Percentiles rank a stretch among this genome's conserved stretches.
phyloP scores from a whole-genome alignment of 1,284 basidiomycete genomes.

The Butyriboletus appendiculatus region DNA sequence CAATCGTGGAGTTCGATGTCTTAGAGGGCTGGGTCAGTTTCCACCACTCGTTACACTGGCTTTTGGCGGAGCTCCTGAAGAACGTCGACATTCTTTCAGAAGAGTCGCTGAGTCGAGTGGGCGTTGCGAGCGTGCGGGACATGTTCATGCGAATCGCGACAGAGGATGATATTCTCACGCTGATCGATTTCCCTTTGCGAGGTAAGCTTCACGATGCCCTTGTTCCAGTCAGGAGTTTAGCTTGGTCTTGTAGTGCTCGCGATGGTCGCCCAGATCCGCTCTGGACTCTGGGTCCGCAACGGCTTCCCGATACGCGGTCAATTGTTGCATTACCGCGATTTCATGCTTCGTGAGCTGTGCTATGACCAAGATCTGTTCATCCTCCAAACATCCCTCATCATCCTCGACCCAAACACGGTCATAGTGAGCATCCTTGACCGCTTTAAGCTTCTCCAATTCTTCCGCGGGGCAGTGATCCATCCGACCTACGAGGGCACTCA shows the following conservation, averaged over 20 bases:
- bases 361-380: conserved; percentile 97
- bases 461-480: conserved; percentile 62
- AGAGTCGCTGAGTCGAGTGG: conserved; percentile 51
- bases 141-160: conserved; percentile 60
- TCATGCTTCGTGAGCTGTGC: conserved; percentile 92
- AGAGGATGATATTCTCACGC: conserved; percentile 63
- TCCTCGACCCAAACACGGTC: conserved; percentile 80
- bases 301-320: conserved; percentile 96
- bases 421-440: conserved; percentile 89
- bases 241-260: conserved; percentile 61
- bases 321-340: conserved; percentile 96
- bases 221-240: not conserved
- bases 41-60: conserved; percentile 93
- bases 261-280: conserved; percentile 93
- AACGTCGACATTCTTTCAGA: conserved; percentile 68
- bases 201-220: conserved; percentile 48
- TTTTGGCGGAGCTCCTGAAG: conserved; percentile 90
- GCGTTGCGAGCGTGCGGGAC: conserved; percentile 57
- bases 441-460: conserved; percentile 82
- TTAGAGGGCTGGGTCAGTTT: conserved; percentile 87
- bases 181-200: conserved; percentile 86
- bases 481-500: conserved; percentile 71
- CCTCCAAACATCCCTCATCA: conserved; percentile 81
- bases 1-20: conserved; percentile 76
- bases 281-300: conserved; percentile 97